phyloP scores from a whole-genome alignment of 306 rosid genomes.

The Prunus padus region DNA sequence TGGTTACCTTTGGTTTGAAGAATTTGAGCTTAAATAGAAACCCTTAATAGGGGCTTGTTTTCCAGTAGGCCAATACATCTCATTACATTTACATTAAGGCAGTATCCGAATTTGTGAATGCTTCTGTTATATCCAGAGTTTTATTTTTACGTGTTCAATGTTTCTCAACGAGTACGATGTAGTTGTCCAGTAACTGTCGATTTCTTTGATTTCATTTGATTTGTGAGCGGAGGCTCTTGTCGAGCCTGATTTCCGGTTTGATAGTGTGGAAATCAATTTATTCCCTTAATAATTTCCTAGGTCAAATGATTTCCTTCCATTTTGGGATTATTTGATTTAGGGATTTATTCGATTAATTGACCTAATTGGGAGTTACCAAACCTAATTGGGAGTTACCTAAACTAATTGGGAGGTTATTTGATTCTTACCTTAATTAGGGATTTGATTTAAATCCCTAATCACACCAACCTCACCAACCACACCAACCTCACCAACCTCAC shows the following conservation, averaged over 20 bases:
- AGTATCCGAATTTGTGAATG: constrained; percentile 12
- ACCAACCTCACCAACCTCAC: too few relatives aligned
- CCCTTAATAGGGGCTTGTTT: constrained; percentile 13
- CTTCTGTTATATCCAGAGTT: background rate
- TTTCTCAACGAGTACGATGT: background rate
- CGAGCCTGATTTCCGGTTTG: background rate
- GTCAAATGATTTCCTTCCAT: too few relatives aligned
- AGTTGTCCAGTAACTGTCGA: background rate
- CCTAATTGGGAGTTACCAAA: too few relatives aligned
- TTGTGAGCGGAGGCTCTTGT: background rate
- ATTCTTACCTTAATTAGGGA: too few relatives aligned
- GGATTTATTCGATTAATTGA: too few relatives aligned
- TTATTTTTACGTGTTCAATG: background rate
- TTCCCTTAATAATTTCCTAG: too few relatives aligned
- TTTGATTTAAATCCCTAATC: too few relatives aligned
- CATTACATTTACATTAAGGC: constrained; percentile 10
- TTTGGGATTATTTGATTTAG: too few relatives aligned
- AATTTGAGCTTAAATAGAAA: constrained; percentile 15
- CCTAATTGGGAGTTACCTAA: too few relatives aligned
- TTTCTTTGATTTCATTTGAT: background rate
- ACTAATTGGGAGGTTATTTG: too few relatives aligned
- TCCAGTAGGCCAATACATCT: constrained; percentile 1
- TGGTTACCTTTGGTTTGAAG: constrained; percentile 32
- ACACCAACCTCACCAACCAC: too few relatives aligned
- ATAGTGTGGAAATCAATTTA: too few relatives aligned